Evolutionary conservation across 2,329 filamentous ascomycete species (phyloP).

Genomic region (Pseudopyricularia javanii): DNA sequence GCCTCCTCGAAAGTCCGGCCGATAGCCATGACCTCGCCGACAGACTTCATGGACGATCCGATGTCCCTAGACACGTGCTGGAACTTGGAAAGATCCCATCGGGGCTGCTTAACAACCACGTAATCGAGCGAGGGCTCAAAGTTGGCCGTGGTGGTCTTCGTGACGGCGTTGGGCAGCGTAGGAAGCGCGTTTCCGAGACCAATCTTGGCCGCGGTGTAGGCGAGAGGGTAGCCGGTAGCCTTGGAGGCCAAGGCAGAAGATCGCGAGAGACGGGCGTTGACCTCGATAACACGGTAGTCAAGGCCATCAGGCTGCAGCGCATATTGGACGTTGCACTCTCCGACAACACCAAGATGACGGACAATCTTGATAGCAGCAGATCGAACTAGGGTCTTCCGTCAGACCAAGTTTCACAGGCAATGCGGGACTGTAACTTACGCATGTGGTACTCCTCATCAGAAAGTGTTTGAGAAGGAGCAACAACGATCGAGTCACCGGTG

Average conservation of each 20-base stretch:
- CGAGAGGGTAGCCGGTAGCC: conserved; percentile 89
- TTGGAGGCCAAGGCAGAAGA: conserved; percentile 95
- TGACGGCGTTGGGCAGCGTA: conserved; percentile 93
- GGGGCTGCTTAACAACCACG: conserved; percentile 95
- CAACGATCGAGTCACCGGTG: conserved; percentile 95
- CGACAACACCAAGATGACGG: conserved; percentile 89
- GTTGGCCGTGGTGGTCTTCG: conserved; percentile 92
- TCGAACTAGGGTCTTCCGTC: conserved; percentile 36
- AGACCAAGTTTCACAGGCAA: neutral
- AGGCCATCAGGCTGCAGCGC: conserved; percentile 88
- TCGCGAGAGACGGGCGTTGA: conserved; percentile 90
- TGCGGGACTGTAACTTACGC: conserved; percentile 24
- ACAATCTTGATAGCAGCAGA: conserved; percentile 97
- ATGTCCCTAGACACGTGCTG: conserved; percentile 97
- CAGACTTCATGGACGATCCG: conserved; percentile 96
- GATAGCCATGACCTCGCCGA: conserved; percentile 98
- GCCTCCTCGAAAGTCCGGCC: conserved; percentile 97
- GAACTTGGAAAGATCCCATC: conserved; percentile 98
- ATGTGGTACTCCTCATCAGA: conserved; percentile 99
- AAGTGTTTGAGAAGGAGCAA: conserved; percentile 90
- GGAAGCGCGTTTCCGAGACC: conserved; percentile 90
- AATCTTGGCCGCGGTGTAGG: conserved; percentile 92
- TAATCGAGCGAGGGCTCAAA: conserved; percentile 97
- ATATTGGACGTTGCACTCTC: conserved; percentile 99
- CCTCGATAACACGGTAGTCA: conserved; percentile 98